Evolutionary conservation across 805 yeast species (phyloP), one percentile per base, ranked within the genome.

Genomic region (Saccharomycopsis babjevae): DNA sequence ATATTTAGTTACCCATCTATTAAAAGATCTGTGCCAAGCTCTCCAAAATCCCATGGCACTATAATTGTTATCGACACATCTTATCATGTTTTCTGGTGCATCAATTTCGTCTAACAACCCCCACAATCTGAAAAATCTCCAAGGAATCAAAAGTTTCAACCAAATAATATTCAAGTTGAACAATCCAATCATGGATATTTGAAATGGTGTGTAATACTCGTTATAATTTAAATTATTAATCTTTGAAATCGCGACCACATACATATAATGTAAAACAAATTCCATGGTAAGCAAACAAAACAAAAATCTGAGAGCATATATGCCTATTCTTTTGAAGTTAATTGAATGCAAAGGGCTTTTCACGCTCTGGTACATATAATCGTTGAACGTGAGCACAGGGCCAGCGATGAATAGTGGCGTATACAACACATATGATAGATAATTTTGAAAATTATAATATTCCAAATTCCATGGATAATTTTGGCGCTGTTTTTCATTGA

Each of bases 31-130:
- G 73, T 94, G 99, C 99, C 99, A 94, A 3, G 97, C 96, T 70
- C 98, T 81, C 99, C 99, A 94, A 71, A 94, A 94, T n/a, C 94
- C 90, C 64, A 89, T 72, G 0, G 97, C 94, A 39, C 96, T 87
- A 72, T 85, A 94, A 73, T 94, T 94, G 73, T 94, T 90, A 71
- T 90, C 88, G 83, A 94, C 89, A 70, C 98, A 92, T 62, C 99
- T 78, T 61, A 94, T 84, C 98, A 94, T 94, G 69, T 94, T 94
- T 70, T 94, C 99, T 1, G 99, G 98, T 0, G 98, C 89, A 69
- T 94, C 98, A 58, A 93, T 89, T 0, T 88, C 89, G 72, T 94
- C 99, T n/a, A 89, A 66, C 61, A 94, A 74, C 7, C 94, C 81
- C 99, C 99, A 94, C 66, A 93, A 77, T 64, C 99, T 77, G 75